Percentiles rank a stretch among this genome's conserved stretches.
Evolutionary conservation across 768 basidiomycete species (phyloP).

Genomic region (Auriculariales sp.): DNA sequence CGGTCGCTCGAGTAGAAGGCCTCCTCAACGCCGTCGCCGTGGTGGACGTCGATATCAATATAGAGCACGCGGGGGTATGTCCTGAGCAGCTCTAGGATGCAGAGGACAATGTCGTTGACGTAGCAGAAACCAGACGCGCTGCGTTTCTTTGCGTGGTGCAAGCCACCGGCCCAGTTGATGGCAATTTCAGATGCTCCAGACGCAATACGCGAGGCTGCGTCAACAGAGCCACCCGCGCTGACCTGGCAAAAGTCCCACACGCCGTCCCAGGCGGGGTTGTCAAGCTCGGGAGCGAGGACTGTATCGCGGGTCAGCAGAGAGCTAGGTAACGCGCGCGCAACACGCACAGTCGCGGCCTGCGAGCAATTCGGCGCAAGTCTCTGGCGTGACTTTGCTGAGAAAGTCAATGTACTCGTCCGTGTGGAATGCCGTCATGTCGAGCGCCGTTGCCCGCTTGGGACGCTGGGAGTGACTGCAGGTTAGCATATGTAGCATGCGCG

Average conservation of each 20-base stretch:
- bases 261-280: slow-evolving; percentile 34
- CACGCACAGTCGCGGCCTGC: slow-evolving; percentile 9
- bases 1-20: slow-evolving; percentile 36
- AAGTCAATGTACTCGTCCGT: slow-evolving; percentile 37
- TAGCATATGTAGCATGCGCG: neutral
- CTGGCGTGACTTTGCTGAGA: slow-evolving; percentile 26
- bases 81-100: slow-evolving; percentile 28
- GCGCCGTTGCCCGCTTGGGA: slow-evolving; percentile 22
- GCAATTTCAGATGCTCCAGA: slow-evolving; percentile 26
- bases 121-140: slow-evolving; percentile 37
- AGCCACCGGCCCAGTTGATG: slow-evolving; percentile 35
- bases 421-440: slow-evolving; percentile 32
- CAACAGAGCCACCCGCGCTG: slow-evolving; percentile 31
- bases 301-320: neutral
- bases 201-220: slow-evolving; percentile 26
- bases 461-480: slow-evolving; percentile 11
- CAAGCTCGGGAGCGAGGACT: slow-evolving; percentile 27
- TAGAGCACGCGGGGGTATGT: slow-evolving; percentile 27
- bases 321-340: neutral
- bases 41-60: slow-evolving; percentile 36
- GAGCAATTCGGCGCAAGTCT: slow-evolving; percentile 26
- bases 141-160: slow-evolving; percentile 36
- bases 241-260: slow-evolving; percentile 34
- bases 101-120: slow-evolving; percentile 32
- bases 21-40: slow-evolving; percentile 37